Percentiles rank a stretch among this genome's conserved stretches.
These are phyloP conservation scores for Hyparrhenia diplandra DNA, from an alignment of 176 grass and related monocot genomes.

Conservation along the genomic window DNA sequence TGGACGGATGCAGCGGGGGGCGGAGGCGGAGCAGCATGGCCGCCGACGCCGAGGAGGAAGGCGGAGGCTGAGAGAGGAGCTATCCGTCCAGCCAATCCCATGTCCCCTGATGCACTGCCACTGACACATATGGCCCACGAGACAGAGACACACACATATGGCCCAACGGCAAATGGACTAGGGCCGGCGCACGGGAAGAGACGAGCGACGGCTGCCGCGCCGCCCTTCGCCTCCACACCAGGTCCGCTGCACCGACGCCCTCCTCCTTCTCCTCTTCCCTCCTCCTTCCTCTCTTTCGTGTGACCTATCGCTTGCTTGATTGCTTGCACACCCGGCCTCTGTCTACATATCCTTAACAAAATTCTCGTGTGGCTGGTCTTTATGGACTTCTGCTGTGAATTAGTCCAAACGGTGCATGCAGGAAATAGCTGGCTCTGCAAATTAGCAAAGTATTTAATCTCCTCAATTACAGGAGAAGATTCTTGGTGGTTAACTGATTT, in stretches of 20 bases:
- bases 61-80: not conserved
- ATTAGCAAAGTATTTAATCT: no score
- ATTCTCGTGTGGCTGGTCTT: not conserved
- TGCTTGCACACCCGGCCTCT: not conserved
- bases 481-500: no score
- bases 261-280: not conserved
- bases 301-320: not conserved
- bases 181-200: not conserved
- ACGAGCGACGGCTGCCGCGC: not conserved
- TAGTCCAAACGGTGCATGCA: not conserved
- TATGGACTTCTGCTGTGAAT: not conserved
- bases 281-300: not conserved
- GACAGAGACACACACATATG: not conserved
- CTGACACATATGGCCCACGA: not conserved
- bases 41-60: not conserved
- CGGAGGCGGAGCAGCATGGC: constrained; percentile 67
- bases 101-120: not conserved
- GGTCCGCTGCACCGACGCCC: not conserved
- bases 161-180: not conserved
- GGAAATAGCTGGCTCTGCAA: no score
- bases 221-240: not conserved
- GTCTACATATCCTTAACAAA: not conserved
- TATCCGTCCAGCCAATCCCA: not conserved
- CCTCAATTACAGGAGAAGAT: no score
- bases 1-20: constrained; percentile 20